These are phyloP conservation scores for Thalassiosira hispida DNA, from an alignment of 352 stramenopile species.

Conservation along the genomic window DNA sequence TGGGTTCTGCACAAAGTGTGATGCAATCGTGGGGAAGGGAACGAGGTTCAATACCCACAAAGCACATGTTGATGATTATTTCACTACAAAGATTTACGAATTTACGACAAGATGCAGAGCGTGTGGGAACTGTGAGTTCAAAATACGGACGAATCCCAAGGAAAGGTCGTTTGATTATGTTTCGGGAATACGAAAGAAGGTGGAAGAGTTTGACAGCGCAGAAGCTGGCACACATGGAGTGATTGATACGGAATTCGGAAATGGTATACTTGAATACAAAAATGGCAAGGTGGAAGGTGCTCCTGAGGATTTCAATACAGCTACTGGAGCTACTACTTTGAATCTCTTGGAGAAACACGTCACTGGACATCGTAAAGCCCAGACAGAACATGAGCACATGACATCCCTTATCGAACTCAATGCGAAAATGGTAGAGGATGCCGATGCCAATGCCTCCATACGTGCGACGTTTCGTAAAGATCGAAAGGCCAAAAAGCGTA, in stretches of 20 bases:
- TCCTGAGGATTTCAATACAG: not conserved
- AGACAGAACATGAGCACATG: slow-evolving; percentile 69
- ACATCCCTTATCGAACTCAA: slow-evolving; percentile 60
- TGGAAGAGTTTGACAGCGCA: slow-evolving; percentile 69
- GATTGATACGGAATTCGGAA: slow-evolving; percentile 58
- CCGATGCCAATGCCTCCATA: slow-evolving; percentile 67
- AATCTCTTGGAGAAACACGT: slow-evolving; percentile 45
- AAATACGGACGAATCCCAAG: slow-evolving; percentile 95
- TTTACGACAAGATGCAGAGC: slow-evolving; percentile 93
- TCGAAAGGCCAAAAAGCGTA: slow-evolving; percentile 62
- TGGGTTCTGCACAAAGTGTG: slow-evolving; percentile 88
- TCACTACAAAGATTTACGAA: slow-evolving; percentile 91
- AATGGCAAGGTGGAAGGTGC: slow-evolving; percentile 33
- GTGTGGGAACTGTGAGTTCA: slow-evolving; percentile 88
- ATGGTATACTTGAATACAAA: slow-evolving; percentile 49
- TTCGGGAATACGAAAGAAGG: slow-evolving; percentile 89
- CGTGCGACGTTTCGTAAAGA: slow-evolving; percentile 67
- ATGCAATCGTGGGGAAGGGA: slow-evolving; percentile 81
- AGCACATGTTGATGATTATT: slow-evolving; percentile 90
- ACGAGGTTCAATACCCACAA: slow-evolving; percentile 98
- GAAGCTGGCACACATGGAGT: slow-evolving; percentile 53
- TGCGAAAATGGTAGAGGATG: slow-evolving; percentile 62
- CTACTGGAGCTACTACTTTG: not conserved
- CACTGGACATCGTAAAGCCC: slow-evolving; percentile 39
- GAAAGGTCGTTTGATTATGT: slow-evolving; percentile 82